Evolutionary conservation across 1,284 basidiomycete species (phyloP), one percentile per base, ranked within the genome.

Genomic region (Singerocomus rubriflavus): DNA sequence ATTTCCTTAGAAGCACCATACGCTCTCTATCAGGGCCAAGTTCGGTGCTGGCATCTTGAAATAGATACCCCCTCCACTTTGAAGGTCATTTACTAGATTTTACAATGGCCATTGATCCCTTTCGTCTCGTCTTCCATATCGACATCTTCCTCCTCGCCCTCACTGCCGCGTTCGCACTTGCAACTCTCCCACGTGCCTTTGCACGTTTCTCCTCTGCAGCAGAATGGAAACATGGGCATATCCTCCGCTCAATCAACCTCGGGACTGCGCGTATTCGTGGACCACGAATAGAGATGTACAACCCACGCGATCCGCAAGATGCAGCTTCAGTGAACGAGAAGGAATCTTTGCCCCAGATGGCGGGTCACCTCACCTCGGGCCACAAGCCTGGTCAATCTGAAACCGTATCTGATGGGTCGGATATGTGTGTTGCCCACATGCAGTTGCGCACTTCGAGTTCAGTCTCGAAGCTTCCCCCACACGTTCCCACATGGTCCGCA

Each of bases 151-250:
- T 82, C 46, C 54, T 75, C 40, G 69, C 67, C 27, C 53, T 77
- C 42, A 56, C 73, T 31, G 69, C 65, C 1, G 51, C 73, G 14
- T 66, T 76, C 42, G 67, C 74, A 26, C 58, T 81, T 17, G 60
- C 73, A 30, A 70, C 74, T 3, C 61, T 81, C 14, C 81, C 81
- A 2, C 74, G 77, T 50, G 71, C 68, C 9, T 58, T 80, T 35
- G 79, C 75, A 14, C 74, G 81, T 21, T 70, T 82, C 40, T 67
- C 67, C 40, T 67, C 67, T 17, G 54, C 65, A 30, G 70, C 70
- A n/a, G 80, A 78, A 53, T 79, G 78, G 78, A 62, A 61, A 35
- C 71, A 63, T 32, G 80, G 80, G 0, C 71, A 79, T 48, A 58
- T 81, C 39, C 66, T 84, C 26, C 70, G 69, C 38, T 66, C 67